A percentile compares a stretch with the other conserved stretches of the same genome.
Evolutionary conservation across 2,329 filamentous ascomycete genomes (phyloP).

Genomic region (Exophiala viscosa): DNA sequence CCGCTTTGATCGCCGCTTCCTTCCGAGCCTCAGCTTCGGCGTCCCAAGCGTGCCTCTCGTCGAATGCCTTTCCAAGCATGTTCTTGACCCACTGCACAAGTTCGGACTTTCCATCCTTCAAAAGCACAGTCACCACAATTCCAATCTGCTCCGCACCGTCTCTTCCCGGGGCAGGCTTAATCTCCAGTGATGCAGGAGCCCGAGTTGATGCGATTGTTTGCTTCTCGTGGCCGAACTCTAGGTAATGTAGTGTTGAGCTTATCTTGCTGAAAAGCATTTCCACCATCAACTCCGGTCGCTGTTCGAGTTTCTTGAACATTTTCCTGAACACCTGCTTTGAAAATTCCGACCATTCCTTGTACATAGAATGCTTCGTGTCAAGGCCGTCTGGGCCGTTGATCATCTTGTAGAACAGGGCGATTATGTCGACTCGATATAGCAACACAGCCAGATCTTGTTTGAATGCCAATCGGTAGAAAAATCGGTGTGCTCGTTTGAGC

Average conservation of each 20-base stretch:
- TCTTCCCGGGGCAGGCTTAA: constrained; percentile 66
- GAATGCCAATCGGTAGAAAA: constrained; percentile 90
- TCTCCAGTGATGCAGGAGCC: constrained; percentile 76
- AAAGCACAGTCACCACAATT: constrained; percentile 72
- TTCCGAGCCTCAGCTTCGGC: constrained; percentile 58
- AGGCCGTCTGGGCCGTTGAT: constrained; percentile 82
- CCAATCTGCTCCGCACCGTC: constrained; percentile 66
- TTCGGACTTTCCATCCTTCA: constrained; percentile 74
- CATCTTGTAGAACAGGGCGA: constrained; percentile 83
- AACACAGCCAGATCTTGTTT: constrained; percentile 89
- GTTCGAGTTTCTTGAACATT: constrained; percentile 77
- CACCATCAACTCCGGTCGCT: constrained; percentile 78
- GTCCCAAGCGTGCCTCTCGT: constrained; percentile 74
- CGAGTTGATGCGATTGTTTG: constrained; percentile 65
- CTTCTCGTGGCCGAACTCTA: constrained; percentile 86
- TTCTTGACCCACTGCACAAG: constrained; percentile 79
- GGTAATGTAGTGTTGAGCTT: constrained; percentile 73
- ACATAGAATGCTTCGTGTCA: constrained; percentile 62
- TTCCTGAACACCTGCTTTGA: constrained; percentile 77
- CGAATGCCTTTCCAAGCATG: constrained; percentile 63
- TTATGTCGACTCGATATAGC: constrained; percentile 85
- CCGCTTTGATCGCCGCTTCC: constrained; percentile 18
- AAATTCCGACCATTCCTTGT: constrained; percentile 87
- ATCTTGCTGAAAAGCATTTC: constrained; percentile 96
- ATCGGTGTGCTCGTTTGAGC: constrained; percentile 86